Evolutionary conservation across 2,329 filamentous ascomycete genomes (phyloP).

Genomic region (Neopestalotiopsis clavispora): DNA sequence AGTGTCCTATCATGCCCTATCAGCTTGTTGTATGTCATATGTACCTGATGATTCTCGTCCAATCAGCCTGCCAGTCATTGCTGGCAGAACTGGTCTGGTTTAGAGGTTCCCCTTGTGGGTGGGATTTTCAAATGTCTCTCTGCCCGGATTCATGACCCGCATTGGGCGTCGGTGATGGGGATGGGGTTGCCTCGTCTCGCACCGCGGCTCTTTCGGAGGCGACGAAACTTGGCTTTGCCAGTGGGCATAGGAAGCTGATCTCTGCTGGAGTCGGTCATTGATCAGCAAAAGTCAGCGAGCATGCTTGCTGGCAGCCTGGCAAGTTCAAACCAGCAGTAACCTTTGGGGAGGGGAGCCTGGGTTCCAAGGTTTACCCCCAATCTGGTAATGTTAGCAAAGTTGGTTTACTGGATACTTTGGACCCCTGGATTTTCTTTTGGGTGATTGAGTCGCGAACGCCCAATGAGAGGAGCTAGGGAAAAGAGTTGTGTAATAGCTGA

Average conservation of each 20-base stretch:
- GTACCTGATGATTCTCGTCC: neutral
- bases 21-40: too few relatives aligned
- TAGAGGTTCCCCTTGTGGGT: neutral
- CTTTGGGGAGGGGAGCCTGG: neutral
- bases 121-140: neutral
- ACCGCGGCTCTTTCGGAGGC: conserved; percentile 1
- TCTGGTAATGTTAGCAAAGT: too few relatives aligned
- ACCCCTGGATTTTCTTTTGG: neutral
- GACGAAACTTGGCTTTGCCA: conserved; percentile 3
- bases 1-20: too few relatives aligned
- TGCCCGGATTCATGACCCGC: neutral
- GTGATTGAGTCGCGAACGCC: conserved; percentile 8
- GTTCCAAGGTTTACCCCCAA: neutral
- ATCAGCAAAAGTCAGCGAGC: neutral
- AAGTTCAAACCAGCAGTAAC: too few relatives aligned
- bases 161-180: conserved; percentile 2
- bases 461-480: conserved; percentile 3
- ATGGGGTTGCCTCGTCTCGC: conserved; percentile 1
- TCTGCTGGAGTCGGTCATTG: neutral
- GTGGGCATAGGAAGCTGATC: neutral
- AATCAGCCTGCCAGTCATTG: neutral
- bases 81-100: neutral
- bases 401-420: neutral
- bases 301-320: neutral
- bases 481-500: neutral